Conservation (phyloP, 306 rosid genomes). For the Pueraria montana region DNA sequence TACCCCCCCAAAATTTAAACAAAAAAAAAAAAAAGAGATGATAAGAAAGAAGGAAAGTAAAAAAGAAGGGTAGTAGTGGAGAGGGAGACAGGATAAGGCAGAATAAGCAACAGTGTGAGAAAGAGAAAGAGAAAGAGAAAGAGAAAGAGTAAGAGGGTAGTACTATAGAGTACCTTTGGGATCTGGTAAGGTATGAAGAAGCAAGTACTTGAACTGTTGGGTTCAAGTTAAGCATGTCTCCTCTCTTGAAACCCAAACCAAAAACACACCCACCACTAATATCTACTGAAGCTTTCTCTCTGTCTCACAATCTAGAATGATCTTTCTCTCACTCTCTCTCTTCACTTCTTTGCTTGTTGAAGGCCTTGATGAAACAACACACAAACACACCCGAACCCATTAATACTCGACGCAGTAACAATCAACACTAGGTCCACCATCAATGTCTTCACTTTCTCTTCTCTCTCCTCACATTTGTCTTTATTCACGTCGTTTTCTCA, state of each 20-base stretch:
- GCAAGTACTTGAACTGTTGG: constrained; percentile 70
- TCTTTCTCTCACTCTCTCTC: constrained; percentile 14
- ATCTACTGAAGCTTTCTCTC: background rate
- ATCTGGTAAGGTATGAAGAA: constrained; percentile 64
- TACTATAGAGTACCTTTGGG: constrained; percentile 64
- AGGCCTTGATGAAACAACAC: background rate
- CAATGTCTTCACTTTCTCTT: constrained; percentile 9
- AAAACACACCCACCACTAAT: constrained; percentile 24
- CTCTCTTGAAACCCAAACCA: constrained; percentile 55
- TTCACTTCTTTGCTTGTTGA: background rate
- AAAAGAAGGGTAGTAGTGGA: constrained; percentile 35
- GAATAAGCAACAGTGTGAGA: background rate
- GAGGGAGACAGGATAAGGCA: constrained; percentile 36
- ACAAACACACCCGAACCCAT: constrained; percentile 10
- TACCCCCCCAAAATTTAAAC: background rate
- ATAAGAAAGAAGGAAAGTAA: constrained; percentile 37
- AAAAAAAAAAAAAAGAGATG: background rate
- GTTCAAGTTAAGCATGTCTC: constrained; percentile 76
- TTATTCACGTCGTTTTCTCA: constrained; percentile 32
- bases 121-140: background rate
- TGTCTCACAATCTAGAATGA: constrained; percentile 28
- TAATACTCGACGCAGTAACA: constrained; percentile 36
- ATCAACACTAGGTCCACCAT: constrained; percentile 45
- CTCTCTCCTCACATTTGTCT: background rate
- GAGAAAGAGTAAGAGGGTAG: background rate